Conservation (phyloP, 441 rosid species). For the Arabidopsis hybrid region DNA sequence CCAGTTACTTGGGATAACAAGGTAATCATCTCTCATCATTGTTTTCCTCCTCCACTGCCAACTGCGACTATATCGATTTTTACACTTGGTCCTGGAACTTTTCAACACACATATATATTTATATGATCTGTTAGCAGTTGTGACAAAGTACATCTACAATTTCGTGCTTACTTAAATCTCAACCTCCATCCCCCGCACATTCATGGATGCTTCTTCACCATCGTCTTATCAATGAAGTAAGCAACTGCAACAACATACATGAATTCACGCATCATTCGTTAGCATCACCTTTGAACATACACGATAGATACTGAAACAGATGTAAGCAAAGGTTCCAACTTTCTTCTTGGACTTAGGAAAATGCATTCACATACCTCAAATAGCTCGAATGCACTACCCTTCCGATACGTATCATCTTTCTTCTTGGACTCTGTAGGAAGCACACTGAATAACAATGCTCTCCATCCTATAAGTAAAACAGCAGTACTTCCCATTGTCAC, state of each 20-base stretch:
- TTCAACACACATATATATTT: not conserved
- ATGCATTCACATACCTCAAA: conserved; percentile 66
- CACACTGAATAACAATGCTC: conserved; percentile 63
- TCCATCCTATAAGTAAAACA: conserved; percentile 84
- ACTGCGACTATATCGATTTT: not conserved
- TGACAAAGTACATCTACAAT: not conserved
- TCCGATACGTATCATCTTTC: conserved; percentile 74
- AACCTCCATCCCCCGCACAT: not conserved
- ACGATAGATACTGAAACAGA: not conserved
- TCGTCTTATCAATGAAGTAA: conserved; percentile 79
- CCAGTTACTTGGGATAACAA: not conserved
- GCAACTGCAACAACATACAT: conserved; percentile 63
- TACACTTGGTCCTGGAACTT: not conserved
- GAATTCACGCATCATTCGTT: conserved; percentile 17
- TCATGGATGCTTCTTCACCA: conserved; percentile 53
- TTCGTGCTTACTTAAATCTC: not conserved
- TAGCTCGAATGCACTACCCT: conserved; percentile 85
- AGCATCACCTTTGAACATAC: not conserved
- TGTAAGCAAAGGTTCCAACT: not conserved
- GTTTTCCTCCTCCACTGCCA: not conserved
- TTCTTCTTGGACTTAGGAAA: not conserved
- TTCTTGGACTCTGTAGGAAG: conserved; percentile 61
- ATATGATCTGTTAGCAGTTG: not conserved
- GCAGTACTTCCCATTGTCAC: conserved; percentile 93
- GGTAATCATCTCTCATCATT: not conserved